phyloP scores from a whole-genome alignment of 805 yeast species.

The Hanseniaspora mollemarum region DNA sequence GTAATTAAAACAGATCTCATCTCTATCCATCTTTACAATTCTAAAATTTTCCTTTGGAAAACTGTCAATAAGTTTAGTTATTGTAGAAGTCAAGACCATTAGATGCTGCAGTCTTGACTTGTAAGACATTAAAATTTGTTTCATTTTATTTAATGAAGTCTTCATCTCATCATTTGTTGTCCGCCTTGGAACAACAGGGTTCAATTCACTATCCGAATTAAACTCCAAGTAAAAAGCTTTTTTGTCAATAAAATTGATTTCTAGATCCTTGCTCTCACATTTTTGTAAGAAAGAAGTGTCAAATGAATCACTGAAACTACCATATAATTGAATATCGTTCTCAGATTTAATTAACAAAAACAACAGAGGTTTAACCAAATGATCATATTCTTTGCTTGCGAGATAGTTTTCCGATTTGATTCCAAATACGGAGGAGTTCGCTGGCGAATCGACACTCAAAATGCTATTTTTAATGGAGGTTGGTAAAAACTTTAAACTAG shows the following conservation, averaged over 20 bases:
- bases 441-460: conserved; percentile 16
- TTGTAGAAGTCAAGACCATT: conserved; percentile 28
- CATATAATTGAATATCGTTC: conserved; percentile 10
- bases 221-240: conserved; percentile 5
- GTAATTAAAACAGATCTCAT: conserved; percentile 30
- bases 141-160: conserved; percentile 10
- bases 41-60: conserved; percentile 28
- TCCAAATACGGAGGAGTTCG: background rate
- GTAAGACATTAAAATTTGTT: conserved; percentile 16
- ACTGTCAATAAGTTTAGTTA: conserved; percentile 27
- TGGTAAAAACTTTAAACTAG: conserved; percentile 8
- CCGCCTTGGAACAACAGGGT: background rate
- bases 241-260: conserved; percentile 9
- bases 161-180: background rate
- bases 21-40: conserved; percentile 27
- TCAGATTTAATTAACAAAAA: conserved; percentile 4
- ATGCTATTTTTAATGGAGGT: conserved; percentile 17
- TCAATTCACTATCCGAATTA: background rate
- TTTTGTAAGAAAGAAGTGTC: conserved; percentile 7
- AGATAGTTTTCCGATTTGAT: conserved; percentile 11
- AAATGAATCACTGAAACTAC: conserved; percentile 13
- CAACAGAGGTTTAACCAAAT: conserved; percentile 3
- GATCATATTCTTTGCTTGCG: background rate
- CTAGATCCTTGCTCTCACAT: conserved; percentile 3
- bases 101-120: conserved; percentile 29